Evolutionary conservation across 345 rosid species (phyloP).

Genomic region (Heritiera littoralis): DNA sequence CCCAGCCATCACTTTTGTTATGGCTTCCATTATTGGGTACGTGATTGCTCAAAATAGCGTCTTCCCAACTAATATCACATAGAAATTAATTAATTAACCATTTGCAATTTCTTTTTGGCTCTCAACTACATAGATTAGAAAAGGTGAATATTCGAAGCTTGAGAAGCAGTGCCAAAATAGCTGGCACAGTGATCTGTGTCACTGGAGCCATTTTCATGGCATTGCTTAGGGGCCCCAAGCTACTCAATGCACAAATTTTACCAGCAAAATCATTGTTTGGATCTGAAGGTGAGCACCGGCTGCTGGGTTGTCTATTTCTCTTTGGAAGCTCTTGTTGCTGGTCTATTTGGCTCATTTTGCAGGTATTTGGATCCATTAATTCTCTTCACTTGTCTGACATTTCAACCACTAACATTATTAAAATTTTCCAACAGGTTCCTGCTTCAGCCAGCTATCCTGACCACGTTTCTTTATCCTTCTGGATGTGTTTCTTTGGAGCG

Average conservation of each 20-base stretch:
- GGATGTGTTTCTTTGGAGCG: constrained; percentile 71
- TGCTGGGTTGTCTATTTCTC: constrained; percentile 61
- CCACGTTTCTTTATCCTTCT: constrained; percentile 62
- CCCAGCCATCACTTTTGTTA: constrained; percentile 45
- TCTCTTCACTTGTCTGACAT: not conserved
- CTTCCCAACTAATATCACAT: not conserved
- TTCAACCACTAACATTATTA: not conserved
- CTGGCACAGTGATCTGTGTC: constrained; percentile 61
- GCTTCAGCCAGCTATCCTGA: constrained; percentile 55
- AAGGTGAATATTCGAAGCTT: constrained; percentile 46
- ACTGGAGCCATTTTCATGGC: constrained; percentile 69
- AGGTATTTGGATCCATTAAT: constrained; percentile 40
- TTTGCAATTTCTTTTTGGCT: not conserved
- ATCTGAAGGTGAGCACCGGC: constrained; percentile 41
- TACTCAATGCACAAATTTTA: constrained; percentile 44
- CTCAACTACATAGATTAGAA: constrained; percentile 52
- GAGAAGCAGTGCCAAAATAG: constrained; percentile 63
- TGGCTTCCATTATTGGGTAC: constrained; percentile 36
- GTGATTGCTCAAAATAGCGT: not conserved
- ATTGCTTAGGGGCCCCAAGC: constrained; percentile 68
- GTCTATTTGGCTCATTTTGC: constrained; percentile 74
- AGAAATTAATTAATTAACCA: not conserved
- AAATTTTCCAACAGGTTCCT: constrained; percentile 47
- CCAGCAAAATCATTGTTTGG: constrained; percentile 28
- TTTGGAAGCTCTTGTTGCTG: constrained; percentile 65